Conservation (phyloP, 2,329 filamentous ascomycete species). For the Penicillium sp. region DNA sequence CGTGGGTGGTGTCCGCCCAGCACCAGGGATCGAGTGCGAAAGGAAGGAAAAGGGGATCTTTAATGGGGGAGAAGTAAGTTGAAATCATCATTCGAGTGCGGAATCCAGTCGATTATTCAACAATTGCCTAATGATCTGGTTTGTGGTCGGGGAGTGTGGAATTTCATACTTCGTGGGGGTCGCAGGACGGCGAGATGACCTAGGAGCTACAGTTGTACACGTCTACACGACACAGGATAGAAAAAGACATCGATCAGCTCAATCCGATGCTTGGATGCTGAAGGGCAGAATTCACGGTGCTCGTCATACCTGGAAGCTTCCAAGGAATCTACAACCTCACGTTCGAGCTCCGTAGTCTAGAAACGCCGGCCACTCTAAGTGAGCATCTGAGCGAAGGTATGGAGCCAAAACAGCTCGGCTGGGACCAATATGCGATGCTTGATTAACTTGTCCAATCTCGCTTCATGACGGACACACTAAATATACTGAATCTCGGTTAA, state of each 20-base stretch:
- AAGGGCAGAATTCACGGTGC: too few species aligned
- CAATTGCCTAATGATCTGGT: not conserved
- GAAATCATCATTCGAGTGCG: not conserved
- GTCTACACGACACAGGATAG: too few species aligned
- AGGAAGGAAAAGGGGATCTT: not conserved
- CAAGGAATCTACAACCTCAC: too few species aligned
- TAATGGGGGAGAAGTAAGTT: not conserved
- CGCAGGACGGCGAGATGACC: too few species aligned
- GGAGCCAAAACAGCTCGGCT: too few species aligned
- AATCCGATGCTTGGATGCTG: too few species aligned
- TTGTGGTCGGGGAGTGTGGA: not conserved
- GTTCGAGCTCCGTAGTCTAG: too few species aligned
- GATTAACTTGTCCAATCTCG: not conserved
- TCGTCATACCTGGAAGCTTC: too few species aligned
- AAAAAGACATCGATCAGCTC: too few species aligned
- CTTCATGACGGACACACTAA: not conserved
- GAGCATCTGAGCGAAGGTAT: too few species aligned
- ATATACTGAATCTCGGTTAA: not conserved
- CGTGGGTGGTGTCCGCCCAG: conserved; percentile 7
- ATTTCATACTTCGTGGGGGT: not conserved
- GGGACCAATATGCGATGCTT: not conserved
- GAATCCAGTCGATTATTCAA: not conserved
- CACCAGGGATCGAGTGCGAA: not conserved
- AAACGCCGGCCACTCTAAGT: too few species aligned
- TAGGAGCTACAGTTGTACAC: too few species aligned